Evolutionary conservation across 352 stramenopile genomes (phyloP).

Genomic region (Pythium biforme): DNA sequence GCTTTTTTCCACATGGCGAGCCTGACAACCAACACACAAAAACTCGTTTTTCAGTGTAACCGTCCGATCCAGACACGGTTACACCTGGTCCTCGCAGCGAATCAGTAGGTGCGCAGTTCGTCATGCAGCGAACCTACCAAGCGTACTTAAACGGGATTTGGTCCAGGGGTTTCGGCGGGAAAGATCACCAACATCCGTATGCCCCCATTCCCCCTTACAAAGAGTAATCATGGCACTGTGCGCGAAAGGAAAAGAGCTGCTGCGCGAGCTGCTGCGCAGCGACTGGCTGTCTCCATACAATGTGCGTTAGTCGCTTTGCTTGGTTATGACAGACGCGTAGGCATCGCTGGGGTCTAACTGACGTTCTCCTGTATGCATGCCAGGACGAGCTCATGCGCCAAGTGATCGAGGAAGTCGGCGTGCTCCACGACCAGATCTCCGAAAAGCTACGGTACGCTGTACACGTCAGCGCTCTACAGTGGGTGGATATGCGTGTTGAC

Average conservation of each 20-base stretch:
- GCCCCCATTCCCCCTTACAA: neutral
- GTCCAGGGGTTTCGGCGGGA: conserved; percentile 24
- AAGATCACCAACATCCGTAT: neutral
- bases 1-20: neutral
- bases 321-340: too few species aligned
- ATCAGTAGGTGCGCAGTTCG: neutral
- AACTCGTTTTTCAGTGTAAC: neutral
- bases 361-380: too few species aligned
- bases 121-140: neutral
- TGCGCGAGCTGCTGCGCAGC: conserved; percentile 89
- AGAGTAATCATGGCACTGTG: conserved; percentile 56
- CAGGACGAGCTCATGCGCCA: conserved; percentile 84
- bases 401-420: conserved; percentile 69
- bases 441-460: conserved; percentile 67
- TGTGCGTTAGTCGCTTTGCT: too few species aligned
- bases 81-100: neutral
- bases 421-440: conserved; percentile 68
- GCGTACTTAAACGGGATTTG: neutral
- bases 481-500: too few species aligned
- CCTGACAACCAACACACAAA: neutral
- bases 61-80: neutral
- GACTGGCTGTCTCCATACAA: conserved; percentile 93
- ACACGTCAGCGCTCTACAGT: too few species aligned
- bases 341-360: too few species aligned
- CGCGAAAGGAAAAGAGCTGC: conserved; percentile 76